A percentile compares a stretch with the other conserved stretches of the same genome.
Evolutionary conservation across 805 yeast species (phyloP).

Genomic region (Debaryomyces castellii): DNA sequence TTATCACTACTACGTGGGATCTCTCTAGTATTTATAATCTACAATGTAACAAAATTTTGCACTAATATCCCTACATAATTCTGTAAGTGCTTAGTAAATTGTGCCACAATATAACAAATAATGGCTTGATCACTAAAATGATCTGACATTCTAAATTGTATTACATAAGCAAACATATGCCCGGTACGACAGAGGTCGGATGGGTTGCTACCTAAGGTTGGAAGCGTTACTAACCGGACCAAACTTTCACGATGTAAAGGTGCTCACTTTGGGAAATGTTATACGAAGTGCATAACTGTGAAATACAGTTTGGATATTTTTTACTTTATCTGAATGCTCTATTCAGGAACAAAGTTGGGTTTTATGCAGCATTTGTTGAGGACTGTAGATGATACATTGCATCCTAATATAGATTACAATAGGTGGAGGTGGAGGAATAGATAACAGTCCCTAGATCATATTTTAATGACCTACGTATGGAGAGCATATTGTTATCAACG

Average conservation of each 20-base stretch:
- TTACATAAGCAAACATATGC: background rate
- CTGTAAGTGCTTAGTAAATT: background rate
- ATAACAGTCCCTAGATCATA: background rate
- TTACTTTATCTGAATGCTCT: background rate
- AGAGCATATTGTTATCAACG: background rate
- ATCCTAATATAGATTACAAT: background rate
- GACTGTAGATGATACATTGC: background rate
- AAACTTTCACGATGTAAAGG: background rate
- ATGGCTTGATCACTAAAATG: constrained; percentile 2
- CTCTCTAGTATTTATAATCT: background rate
- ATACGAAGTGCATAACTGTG: background rate
- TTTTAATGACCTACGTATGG: background rate
- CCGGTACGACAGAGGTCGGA: background rate
- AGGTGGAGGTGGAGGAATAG: background rate
- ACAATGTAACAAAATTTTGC: background rate
- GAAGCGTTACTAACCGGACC: background rate
- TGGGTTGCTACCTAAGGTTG: background rate
- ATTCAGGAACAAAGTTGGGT: background rate
- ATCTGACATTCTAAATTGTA: background rate
- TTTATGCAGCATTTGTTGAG: background rate
- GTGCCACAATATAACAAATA: constrained; percentile 3
- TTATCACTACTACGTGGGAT: background rate
- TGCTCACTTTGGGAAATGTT: background rate
- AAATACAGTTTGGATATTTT: background rate
- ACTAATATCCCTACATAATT: background rate